Evolutionary conservation across 2,329 filamentous ascomycete species (phyloP).

Genomic region (Cadophora gregata): DNA sequence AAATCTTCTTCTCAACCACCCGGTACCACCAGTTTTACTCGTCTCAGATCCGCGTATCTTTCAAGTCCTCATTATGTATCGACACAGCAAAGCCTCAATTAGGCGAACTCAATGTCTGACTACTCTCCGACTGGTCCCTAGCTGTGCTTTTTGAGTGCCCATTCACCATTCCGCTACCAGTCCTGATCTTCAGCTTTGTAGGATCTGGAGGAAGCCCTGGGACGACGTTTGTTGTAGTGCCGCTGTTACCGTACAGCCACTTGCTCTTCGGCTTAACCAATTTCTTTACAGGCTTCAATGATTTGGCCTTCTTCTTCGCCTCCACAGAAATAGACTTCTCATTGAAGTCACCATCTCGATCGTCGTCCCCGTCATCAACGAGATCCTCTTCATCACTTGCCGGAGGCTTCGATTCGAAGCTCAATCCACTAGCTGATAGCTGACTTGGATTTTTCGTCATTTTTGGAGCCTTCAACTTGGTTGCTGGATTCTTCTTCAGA

Average conservation of each 20-base stretch:
- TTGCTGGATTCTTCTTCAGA: slow-evolving; percentile 38
- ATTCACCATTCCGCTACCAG: slow-evolving; percentile 24
- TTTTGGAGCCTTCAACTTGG: slow-evolving; percentile 35
- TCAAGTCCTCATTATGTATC: background rate
- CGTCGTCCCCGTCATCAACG: slow-evolving; percentile 39
- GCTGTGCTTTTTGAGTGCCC: slow-evolving; percentile 20
- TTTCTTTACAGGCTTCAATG: slow-evolving; percentile 21
- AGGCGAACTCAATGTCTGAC: slow-evolving; percentile 33
- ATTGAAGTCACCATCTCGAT: slow-evolving; percentile 39
- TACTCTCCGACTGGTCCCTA: slow-evolving; percentile 29
- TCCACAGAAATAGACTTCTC: slow-evolving; percentile 35
- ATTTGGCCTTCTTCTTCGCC: slow-evolving; percentile 38
- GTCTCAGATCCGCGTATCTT: background rate
- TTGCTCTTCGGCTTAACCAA: slow-evolving; percentile 23
- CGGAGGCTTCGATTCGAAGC: slow-evolving; percentile 31
- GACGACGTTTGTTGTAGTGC: background rate
- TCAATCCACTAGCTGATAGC: slow-evolving; percentile 29
- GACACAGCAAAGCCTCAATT: slow-evolving; percentile 10
- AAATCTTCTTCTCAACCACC: background rate
- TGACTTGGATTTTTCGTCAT: slow-evolving; percentile 31
- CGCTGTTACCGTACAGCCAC: slow-evolving; percentile 21
- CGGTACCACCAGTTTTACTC: background rate
- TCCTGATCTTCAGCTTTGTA: slow-evolving; percentile 19
- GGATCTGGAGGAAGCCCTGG: slow-evolving; percentile 19
- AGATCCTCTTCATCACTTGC: slow-evolving; percentile 26